Base-by-base conservation (phyloP, 1,284 basidiomycete species). In the Malassezia pachydermatis region DNA sequence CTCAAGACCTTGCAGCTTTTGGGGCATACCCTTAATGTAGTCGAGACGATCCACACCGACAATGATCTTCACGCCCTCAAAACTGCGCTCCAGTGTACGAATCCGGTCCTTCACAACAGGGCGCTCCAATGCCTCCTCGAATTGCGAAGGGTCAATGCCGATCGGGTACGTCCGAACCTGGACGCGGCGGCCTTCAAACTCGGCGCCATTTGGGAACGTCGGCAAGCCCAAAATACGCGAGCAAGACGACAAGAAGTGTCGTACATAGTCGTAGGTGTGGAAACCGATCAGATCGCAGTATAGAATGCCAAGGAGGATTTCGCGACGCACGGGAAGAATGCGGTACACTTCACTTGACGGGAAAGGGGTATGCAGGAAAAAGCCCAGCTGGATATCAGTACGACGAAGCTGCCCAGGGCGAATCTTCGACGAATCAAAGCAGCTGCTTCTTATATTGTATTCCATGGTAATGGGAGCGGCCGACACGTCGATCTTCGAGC, bases 201-300 rank as follows among this genome's bases (percentile, higher is more conserved):
- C 88, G 63, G 95, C 60, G 17, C 92, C 89, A 72, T 98, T 98
- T 5, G 92, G 92, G 83, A 95, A 90, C 1, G 92, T 95, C 4
- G 88, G 84, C n/a, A 96, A 77, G 24, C 84, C 86, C 19, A 98
- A 81, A 59, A 98, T 92, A 40, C 94, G 85, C 2, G 92, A 95
- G 74, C 92, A 96, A 28, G 89, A 92, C 1, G 90, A 95, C 33
- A 99, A 78, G 79, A 99, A 99, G 74, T 99, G 92, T 22, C 94
- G 88, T 1, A 92, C 92, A 69, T 99, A 99, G 75, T 98, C 94
- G 74, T 95, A 99, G 1, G 94, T 99, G 76, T 99, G 92, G 80
- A 98, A 99, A 10, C 76, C 70, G 44, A 72, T 66, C 23, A 98
- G 79, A 71, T 99, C 94, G 68, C 88, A 95, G 72, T 92, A 88